Conservation (phyloP, 1,139 yeast genomes). For the Hansenula lynferdii region DNA sequence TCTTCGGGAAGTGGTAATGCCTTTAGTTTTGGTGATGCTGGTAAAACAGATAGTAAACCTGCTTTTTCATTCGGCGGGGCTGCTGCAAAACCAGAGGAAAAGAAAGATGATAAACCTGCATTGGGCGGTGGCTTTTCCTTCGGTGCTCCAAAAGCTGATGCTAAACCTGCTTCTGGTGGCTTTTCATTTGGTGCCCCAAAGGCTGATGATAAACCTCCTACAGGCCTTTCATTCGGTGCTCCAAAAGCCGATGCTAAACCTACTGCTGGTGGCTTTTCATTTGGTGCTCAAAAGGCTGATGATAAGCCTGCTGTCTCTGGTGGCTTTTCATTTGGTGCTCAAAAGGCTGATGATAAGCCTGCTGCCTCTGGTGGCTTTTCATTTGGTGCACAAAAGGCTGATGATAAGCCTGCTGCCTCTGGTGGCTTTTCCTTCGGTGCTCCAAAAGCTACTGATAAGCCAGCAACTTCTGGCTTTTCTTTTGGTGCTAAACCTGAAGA, state of each 20-base stretch:
- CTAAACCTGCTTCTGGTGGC: slow-evolving; percentile 15
- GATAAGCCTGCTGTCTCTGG: slow-evolving; percentile 20
- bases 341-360: slow-evolving; percentile 14
- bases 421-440: background rate
- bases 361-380: slow-evolving; percentile 5
- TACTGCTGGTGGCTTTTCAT: slow-evolving; percentile 20
- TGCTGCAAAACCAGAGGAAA: slow-evolving; percentile 8
- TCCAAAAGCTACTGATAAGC: slow-evolving; percentile 21
- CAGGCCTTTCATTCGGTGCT: background rate
- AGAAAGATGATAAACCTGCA: slow-evolving; percentile 15
- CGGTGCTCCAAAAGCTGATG: slow-evolving; percentile 7
- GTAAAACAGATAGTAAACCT: slow-evolving; percentile 17
- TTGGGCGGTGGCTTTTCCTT: slow-evolving; percentile 14
- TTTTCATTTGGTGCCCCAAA: slow-evolving; percentile 2
- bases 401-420: slow-evolving; percentile 15
- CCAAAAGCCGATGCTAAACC: slow-evolving; percentile 4
- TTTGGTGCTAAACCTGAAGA: slow-evolving; percentile 19
- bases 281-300: slow-evolving; percentile 11
- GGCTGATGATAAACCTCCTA: background rate
- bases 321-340: slow-evolving; percentile 4
- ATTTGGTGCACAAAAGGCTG: slow-evolving; percentile 21
- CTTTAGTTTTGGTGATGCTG: slow-evolving; percentile 2
- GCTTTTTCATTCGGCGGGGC: slow-evolving; percentile 23
- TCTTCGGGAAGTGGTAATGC: background rate
- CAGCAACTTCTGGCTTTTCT: slow-evolving; percentile 10